phyloP scores from a whole-genome alignment of 2,329 filamentous ascomycete species.

The Colletotrichum noveboracense region DNA sequence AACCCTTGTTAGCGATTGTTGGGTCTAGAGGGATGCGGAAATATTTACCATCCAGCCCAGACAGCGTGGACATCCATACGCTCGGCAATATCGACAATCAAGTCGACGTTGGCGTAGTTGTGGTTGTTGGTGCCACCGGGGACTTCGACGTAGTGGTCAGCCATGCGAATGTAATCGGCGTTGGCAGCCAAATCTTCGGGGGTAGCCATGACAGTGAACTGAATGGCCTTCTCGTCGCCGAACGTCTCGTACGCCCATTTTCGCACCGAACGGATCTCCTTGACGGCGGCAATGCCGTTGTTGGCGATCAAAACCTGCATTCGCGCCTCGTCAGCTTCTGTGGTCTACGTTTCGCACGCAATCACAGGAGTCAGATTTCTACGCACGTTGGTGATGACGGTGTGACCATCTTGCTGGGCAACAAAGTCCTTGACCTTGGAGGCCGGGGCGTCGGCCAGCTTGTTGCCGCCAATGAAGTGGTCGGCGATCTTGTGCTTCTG shows the following conservation, averaged over 20 bases:
- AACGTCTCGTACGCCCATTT: slow-evolving; percentile 99
- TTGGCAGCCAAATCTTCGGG: slow-evolving; percentile 97
- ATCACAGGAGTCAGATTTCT: not conserved
- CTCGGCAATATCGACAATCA: slow-evolving; percentile 98
- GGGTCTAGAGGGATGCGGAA: not conserved
- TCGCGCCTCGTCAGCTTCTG: not conserved
- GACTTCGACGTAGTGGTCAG: slow-evolving; percentile 98
- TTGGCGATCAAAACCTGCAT: slow-evolving; percentile 94
- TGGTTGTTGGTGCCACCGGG: slow-evolving; percentile 99
- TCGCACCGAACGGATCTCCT: slow-evolving; percentile 97
- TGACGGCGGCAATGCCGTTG: slow-evolving; percentile 99
- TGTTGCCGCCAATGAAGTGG: slow-evolving; percentile 97
- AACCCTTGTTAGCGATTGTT: slow-evolving; percentile 2
- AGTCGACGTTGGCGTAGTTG: slow-evolving; percentile 99
- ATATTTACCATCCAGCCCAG: slow-evolving; percentile 92
- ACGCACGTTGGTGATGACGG: slow-evolving; percentile 95
- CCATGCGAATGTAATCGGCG: slow-evolving; percentile 99
- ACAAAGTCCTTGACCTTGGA: slow-evolving; percentile 98
- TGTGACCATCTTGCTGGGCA: slow-evolving; percentile 86
- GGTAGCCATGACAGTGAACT: slow-evolving; percentile 99
- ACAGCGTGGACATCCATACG: slow-evolving; percentile 98
- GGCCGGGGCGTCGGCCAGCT: slow-evolving; percentile 78
- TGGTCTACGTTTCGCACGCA: not conserved
- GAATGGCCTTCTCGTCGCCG: slow-evolving; percentile 96
- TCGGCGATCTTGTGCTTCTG: slow-evolving; percentile 83